Base-by-base conservation (phyloP, 2,329 filamentous ascomycete genomes). In the Iodosphaeria phyllophila region DNA sequence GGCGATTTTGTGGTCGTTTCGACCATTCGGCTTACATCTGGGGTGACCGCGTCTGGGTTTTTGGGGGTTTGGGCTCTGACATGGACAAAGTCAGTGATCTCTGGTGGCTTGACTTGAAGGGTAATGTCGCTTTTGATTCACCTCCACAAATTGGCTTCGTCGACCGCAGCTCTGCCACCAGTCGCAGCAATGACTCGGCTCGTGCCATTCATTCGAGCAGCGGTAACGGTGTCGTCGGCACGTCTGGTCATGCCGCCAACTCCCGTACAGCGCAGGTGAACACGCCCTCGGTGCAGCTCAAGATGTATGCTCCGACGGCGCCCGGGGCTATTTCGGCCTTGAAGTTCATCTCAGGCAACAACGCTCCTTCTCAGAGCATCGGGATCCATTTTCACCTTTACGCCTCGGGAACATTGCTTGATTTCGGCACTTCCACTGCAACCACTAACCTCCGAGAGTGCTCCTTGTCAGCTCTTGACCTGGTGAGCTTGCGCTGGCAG, bases 61-160 rank as follows among this genome's bases (percentile, higher is more conserved):
- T 92, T 48, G 89, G 89, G 19, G 89, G 89, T 3, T 61, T 98
- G 24, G 89, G 82, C 33, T 79, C 89, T 38, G 84, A 93, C 36
- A 92, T 95, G 82, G 84, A 95, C 53, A 86, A 92, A 40, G 82
- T 78, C 32, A 86, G 82, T 30, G 89, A 98, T 47, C 65, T 98
- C 21, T 93, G 83, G 78, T 98, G 89, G 84, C 59, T 98, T 21
- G 89, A 98, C 50, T 64, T 98, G 24, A 86, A 92, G 46, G 83
- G 82, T 17, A 83, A 69, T 30, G 83, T 84, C 2, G 79, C 83
- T 23, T 84, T 92, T 37, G 74, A 83, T 38, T 70, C 72, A 18
- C 57, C 67, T 15, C 72, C 76, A 27, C 67, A 53, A 16, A 50
- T 65, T 7, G 63, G 62, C 25, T 29, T 51, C 12, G 52, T 59